These are phyloP conservation scores for Wickerhamomyces canadensis DNA, from an alignment of 805 yeast species.

Conservation along the genomic window DNA sequence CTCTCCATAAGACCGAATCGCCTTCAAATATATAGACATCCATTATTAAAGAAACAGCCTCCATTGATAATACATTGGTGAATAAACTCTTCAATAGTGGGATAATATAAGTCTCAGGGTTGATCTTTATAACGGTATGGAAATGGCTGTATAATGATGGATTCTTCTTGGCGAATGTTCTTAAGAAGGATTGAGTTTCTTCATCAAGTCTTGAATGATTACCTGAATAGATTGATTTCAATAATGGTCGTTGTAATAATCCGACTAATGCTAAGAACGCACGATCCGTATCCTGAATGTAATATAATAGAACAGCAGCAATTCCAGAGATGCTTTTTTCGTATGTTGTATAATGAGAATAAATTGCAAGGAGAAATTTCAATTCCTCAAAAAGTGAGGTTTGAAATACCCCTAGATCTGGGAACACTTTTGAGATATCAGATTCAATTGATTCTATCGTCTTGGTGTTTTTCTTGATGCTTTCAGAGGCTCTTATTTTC, in stretches of 20 bases:
- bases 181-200: constrained; percentile 41
- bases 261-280: constrained; percentile 37
- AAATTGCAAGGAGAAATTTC: constrained; percentile 28
- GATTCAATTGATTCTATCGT: constrained; percentile 5
- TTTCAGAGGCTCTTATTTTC: constrained; percentile 1
- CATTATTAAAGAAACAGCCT: constrained; percentile 42
- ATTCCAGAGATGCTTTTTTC: constrained; percentile 32
- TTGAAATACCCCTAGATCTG: constrained; percentile 34
- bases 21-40: constrained; percentile 62
- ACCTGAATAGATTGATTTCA: constrained; percentile 26
- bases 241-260: constrained; percentile 30
- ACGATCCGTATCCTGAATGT: constrained; percentile 28
- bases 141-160: constrained; percentile 48
- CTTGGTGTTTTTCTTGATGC: constrained; percentile 6
- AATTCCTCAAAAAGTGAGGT: constrained; percentile 29
- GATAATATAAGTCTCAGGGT: constrained; percentile 37
- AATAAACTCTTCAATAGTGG: constrained; percentile 41
- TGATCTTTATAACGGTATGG: constrained; percentile 31
- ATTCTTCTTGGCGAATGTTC: constrained; percentile 38
- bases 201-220: constrained; percentile 28
- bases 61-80: constrained; percentile 39
- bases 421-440: constrained; percentile 28
- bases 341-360: constrained; percentile 26
- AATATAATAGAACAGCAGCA: constrained; percentile 36
- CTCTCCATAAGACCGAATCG: constrained; percentile 47